Base-by-base conservation (phyloP, 1,139 yeast genomes). In the Geotrichum reessii region DNA sequence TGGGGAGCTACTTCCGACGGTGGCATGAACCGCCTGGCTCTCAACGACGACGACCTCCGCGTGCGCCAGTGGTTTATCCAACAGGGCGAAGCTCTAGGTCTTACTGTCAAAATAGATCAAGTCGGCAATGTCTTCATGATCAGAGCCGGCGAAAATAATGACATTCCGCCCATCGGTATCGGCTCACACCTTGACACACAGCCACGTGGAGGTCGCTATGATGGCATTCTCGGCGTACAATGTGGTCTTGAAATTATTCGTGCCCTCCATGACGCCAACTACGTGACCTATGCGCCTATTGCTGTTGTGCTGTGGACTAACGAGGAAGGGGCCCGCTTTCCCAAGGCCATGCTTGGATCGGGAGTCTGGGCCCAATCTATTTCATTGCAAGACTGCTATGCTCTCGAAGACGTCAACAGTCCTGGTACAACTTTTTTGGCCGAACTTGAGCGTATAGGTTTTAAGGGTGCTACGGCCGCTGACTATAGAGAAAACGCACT, bases 131-230 rank as follows among this genome's bases (percentile, higher is more conserved):
- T 85, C 46, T 86, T 85, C 71, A 85, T 86, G 17, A 74, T 81
- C 25, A 82, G 77, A 59, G 86, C 87, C 0, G 90, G 90, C 4
- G 72, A 75, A 62, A 77, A 80, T 54, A 70, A 73, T 42, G 73
- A 72, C 50, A 72, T 73, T 24, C 69, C 77, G 6, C 87, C 91
- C 12, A 84, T 85, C 1, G 90, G 82, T 12, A 82, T 85, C 62
- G 91, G 92, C 0, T 84, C 90, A 0, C 91, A 86, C 70, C 72
- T 86, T 59, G 91, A 86, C 66, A 86, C 91, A 0, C 91, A 86
- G 71, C 91, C 91, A n/a, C 83, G 84, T 6, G 91, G 91, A 37
- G 91, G 91, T 6, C 74, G 88, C 61, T 86, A 85, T 66, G 91
- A 86, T 66, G 92, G 91, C 37, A 81, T 84, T 50, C 77, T 79